A percentile compares a stretch with the other conserved stretches of the same genome.
phyloP scores from a whole-genome alignment of 768 basidiomycete genomes.

The Tephrocybe sp. region DNA sequence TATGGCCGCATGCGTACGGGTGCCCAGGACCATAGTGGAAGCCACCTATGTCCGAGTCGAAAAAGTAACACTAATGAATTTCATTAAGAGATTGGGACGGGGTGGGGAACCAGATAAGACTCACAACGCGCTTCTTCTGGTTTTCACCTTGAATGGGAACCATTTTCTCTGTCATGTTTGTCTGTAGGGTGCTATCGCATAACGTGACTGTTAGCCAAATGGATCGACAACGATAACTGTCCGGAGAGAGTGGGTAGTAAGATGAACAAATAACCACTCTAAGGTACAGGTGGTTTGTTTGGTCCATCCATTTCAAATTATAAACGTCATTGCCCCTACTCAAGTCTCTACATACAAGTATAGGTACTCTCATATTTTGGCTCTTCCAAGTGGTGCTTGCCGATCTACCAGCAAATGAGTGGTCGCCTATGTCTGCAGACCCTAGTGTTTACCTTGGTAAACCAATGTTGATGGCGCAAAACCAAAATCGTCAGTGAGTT shows the following conservation, averaged over 20 bases:
- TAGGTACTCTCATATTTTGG: constrained; percentile 45
- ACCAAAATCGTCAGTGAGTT: constrained; percentile 74
- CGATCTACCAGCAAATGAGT: constrained; percentile 30
- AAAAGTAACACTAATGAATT: constrained; percentile 87
- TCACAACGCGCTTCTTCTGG: constrained; percentile 84
- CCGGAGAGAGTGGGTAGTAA: background rate
- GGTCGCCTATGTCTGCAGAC: constrained; percentile 7
- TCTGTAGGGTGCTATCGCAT: constrained; percentile 10
- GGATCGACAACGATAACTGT: background rate
- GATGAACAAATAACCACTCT: background rate
- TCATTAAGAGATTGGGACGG: constrained; percentile 7
- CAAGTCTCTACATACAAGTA: background rate
- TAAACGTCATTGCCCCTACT: constrained; percentile 8
- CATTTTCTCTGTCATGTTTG: constrained; percentile 48
- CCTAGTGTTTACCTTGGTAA: constrained; percentile 50
- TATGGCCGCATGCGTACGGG: constrained; percentile 44
- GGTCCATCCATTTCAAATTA: background rate
- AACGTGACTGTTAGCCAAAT: background rate
- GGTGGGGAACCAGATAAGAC: constrained; percentile 29
- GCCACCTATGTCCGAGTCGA: constrained; percentile 98
- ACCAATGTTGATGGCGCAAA: constrained; percentile 85
- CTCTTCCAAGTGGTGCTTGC: constrained; percentile 59
- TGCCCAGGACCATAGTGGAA: constrained; percentile 99
- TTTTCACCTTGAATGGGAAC: constrained; percentile 67
- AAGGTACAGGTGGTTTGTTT: constrained; percentile 13